Evolutionary conservation across 2,329 filamentous ascomycete genomes (phyloP).

Genomic region (Trichophyton mentagrophytes): DNA sequence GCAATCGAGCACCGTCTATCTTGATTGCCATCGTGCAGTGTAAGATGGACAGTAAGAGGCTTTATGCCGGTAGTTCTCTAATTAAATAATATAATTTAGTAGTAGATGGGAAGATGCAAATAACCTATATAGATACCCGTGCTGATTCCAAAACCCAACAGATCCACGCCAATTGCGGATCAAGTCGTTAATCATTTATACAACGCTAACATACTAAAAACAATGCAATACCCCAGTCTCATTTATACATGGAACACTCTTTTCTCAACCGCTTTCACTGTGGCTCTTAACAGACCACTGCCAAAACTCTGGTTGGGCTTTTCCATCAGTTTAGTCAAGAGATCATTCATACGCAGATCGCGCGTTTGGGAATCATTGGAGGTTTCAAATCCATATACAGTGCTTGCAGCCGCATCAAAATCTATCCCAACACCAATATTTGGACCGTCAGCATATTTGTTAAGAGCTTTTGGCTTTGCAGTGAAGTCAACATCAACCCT

Average conservation of each 20-base stretch:
- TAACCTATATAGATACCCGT: too few relatives aligned
- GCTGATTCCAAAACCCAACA: neutral
- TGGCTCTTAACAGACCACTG: slow-evolving; percentile 29
- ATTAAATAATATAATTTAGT: too few relatives aligned
- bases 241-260: slow-evolving; percentile 20
- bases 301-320: slow-evolving; percentile 19
- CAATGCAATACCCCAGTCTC: neutral
- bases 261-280: slow-evolving; percentile 25
- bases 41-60: too few relatives aligned
- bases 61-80: too few relatives aligned
- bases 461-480: slow-evolving; percentile 18
- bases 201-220: neutral
- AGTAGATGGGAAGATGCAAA: too few relatives aligned
- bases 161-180: neutral
- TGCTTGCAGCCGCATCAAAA: slow-evolving; percentile 27
- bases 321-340: slow-evolving; percentile 19
- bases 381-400: slow-evolving; percentile 30
- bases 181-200: neutral
- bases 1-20: too few relatives aligned
- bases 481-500: slow-evolving; percentile 31
- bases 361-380: slow-evolving; percentile 19
- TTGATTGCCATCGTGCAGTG: too few relatives aligned
- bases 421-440: slow-evolving; percentile 24
- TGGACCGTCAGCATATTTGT: slow-evolving; percentile 7
- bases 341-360: slow-evolving; percentile 25